Evolutionary conservation across 768 basidiomycete genomes (phyloP).

Genomic region (Coprinopsis strossmayeri): DNA sequence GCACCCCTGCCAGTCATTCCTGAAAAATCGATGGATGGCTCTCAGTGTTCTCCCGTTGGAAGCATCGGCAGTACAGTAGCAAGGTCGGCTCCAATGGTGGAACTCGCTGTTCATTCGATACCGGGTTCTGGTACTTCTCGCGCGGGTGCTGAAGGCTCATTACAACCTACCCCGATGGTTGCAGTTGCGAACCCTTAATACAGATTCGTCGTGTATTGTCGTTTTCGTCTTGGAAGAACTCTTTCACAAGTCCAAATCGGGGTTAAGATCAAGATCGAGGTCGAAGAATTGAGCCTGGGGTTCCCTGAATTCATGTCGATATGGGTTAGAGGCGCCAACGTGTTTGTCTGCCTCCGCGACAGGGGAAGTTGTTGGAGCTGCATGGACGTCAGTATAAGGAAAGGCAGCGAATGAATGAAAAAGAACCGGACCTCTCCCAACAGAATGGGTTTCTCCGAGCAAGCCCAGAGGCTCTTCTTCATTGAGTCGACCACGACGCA

Average conservation of each 20-base stretch:
- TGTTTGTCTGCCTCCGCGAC: slow-evolving; percentile 40
- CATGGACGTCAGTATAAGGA: not conserved
- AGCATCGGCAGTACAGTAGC: no score
- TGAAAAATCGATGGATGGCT: no score
- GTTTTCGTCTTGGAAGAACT: not conserved
- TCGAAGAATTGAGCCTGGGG: slow-evolving; percentile 64
- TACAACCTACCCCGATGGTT: no score
- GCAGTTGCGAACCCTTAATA: no score
- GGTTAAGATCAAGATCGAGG: slow-evolving; percentile 80
- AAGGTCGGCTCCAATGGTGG: no score
- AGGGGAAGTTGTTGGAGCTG: slow-evolving; percentile 62
- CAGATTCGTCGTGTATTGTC: not conserved
- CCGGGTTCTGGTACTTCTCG: no score
- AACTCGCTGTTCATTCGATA: no score
- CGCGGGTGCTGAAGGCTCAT: no score
- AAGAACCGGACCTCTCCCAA: slow-evolving; percentile 58
- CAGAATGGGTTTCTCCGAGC: slow-evolving; percentile 76
- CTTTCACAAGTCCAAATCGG: slow-evolving; percentile 57
- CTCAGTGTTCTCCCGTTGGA: no score
- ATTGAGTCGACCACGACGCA: slow-evolving; percentile 77
- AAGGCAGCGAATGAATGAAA: not conserved
- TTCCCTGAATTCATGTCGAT: slow-evolving; percentile 61
- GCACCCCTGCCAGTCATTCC: no score
- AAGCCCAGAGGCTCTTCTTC: slow-evolving; percentile 73
- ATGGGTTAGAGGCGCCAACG: slow-evolving; percentile 55